Percentiles rank a stretch among this genome's conserved stretches.
These are phyloP conservation scores for Thymus quinquecostatus DNA, from an alignment of 257 asterid species.

Conservation along the genomic window DNA sequence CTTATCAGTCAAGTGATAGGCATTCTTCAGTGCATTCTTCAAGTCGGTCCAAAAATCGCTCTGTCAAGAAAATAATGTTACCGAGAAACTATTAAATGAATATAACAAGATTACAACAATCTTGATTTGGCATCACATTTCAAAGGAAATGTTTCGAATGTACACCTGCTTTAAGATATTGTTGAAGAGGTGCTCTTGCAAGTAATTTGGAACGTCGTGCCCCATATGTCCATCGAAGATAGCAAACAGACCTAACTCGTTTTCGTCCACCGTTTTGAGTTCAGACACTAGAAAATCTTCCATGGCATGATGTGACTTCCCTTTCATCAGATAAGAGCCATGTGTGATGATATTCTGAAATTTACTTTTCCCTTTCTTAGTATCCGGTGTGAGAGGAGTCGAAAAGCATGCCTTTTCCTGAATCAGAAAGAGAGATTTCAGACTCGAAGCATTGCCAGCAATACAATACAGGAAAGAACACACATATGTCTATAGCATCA, in stretches of 20 bases:
- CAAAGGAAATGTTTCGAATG: neutral
- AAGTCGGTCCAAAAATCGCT: constrained; percentile 75
- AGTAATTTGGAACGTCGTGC: constrained; percentile 73
- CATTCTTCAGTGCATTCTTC: constrained; percentile 59
- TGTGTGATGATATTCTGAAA: constrained; percentile 54
- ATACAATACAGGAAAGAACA: too few relatives aligned
- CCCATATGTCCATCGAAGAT: constrained; percentile 97
- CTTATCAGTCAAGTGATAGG: constrained; percentile 67
- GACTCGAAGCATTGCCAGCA: neutral
- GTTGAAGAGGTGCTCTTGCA: constrained; percentile 66
- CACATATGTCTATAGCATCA: too few relatives aligned
- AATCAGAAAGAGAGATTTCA: constrained; percentile 2
- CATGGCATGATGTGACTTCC: constrained; percentile 81
- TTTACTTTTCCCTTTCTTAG: constrained; percentile 58
- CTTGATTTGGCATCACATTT: neutral
- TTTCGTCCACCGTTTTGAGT: constrained; percentile 50
- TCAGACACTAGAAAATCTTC: constrained; percentile 87
- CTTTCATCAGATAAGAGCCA: constrained; percentile 75
- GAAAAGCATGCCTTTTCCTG: constrained; percentile 84
- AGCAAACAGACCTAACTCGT: constrained; percentile 85
- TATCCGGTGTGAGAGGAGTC: constrained; percentile 62
- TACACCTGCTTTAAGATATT: constrained; percentile 75
- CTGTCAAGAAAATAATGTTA: constrained; percentile 37
- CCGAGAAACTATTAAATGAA: too few relatives aligned
- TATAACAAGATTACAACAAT: too few relatives aligned